A percentile compares a stretch with the other conserved stretches of the same genome.
Conservation (phyloP, 1,284 basidiomycete species). For the Irpex sp. region DNA sequence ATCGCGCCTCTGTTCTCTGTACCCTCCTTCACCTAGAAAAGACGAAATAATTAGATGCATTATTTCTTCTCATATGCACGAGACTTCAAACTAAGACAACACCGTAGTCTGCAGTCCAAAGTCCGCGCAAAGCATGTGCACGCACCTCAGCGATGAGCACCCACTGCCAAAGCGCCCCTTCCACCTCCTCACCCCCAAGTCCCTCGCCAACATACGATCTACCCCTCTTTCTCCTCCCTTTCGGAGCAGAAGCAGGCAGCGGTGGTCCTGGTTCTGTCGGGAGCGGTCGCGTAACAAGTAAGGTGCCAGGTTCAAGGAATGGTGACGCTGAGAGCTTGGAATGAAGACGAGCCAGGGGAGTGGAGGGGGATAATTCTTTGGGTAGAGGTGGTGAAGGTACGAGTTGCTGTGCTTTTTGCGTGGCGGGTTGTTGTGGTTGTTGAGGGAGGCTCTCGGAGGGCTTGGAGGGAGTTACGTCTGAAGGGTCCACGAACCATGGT, state of each 20-base stretch:
- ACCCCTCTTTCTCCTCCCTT: slow-evolving; percentile 62
- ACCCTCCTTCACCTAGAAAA: slow-evolving; percentile 67
- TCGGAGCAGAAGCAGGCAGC: slow-evolving; percentile 47
- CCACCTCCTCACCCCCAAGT: slow-evolving; percentile 38
- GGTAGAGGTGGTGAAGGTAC: slow-evolving; percentile 38
- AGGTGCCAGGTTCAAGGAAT: slow-evolving; percentile 53
- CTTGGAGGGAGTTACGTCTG: slow-evolving; percentile 12
- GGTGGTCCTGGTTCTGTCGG: slow-evolving; percentile 48
- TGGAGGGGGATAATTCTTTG: slow-evolving; percentile 40
- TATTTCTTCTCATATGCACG: no score
- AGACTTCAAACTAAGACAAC: no score
- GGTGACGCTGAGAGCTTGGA: slow-evolving; percentile 52
- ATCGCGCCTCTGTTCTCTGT: slow-evolving; percentile 75
- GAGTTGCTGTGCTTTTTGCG: slow-evolving; percentile 20
- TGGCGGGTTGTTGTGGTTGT: slow-evolving; percentile 31
- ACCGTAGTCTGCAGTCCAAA: not conserved
- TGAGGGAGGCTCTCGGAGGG: slow-evolving; percentile 12
- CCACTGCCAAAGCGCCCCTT: slow-evolving; percentile 66
- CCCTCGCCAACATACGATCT: slow-evolving; percentile 65
- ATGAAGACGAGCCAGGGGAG: slow-evolving; percentile 40
- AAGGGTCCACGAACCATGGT: slow-evolving; percentile 57
- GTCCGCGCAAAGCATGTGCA: not conserved
- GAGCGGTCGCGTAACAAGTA: slow-evolving; percentile 49
- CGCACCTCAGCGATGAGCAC: slow-evolving; percentile 64
- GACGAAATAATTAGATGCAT: not conserved